Conservation (phyloP, 2,329 filamentous ascomycete species). For the Alternaria sp. region DNA sequence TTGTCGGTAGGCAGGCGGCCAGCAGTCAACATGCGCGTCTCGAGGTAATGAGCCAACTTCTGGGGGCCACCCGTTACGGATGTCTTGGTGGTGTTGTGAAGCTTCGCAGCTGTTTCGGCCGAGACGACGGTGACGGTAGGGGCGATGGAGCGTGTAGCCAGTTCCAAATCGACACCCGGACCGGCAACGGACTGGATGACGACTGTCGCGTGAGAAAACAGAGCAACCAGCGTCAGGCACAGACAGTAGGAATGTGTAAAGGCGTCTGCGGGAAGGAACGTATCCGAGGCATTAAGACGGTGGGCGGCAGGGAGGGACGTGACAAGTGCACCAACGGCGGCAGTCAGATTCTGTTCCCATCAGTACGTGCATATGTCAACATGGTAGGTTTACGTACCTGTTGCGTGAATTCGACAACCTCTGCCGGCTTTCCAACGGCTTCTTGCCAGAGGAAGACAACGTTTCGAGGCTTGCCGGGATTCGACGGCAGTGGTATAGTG, state of each 20-base stretch:
- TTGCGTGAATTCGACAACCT: constrained; percentile 83
- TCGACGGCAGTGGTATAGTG: constrained; percentile 68
- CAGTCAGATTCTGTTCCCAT: constrained; percentile 73
- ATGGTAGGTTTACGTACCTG: constrained; percentile 49
- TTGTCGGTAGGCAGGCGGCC: constrained; percentile 76
- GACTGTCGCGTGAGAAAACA: constrained; percentile 84
- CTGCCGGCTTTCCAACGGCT: constrained; percentile 55
- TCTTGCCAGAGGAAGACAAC: constrained; percentile 71
- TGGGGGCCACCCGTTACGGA: constrained; percentile 69
- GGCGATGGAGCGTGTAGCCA: constrained; percentile 75
- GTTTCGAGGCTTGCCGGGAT: constrained; percentile 59
- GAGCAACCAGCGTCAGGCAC: constrained; percentile 77
- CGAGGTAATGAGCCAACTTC: constrained; percentile 72
- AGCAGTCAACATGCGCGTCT: constrained; percentile 71
- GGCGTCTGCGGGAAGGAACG: constrained; percentile 84
- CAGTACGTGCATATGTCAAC: not conserved
- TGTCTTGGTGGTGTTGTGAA: constrained; percentile 67
- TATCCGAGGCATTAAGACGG: constrained; percentile 74
- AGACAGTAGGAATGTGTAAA: constrained; percentile 82
- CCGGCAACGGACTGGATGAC: constrained; percentile 89
- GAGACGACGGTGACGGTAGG: constrained; percentile 85
- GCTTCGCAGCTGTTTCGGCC: constrained; percentile 72
- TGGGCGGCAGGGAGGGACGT: constrained; percentile 77
- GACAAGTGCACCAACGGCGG: constrained; percentile 80
- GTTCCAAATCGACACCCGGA: constrained; percentile 70